Conservation (phyloP, 768 basidiomycete genomes). For the Suillus paluster region DNA sequence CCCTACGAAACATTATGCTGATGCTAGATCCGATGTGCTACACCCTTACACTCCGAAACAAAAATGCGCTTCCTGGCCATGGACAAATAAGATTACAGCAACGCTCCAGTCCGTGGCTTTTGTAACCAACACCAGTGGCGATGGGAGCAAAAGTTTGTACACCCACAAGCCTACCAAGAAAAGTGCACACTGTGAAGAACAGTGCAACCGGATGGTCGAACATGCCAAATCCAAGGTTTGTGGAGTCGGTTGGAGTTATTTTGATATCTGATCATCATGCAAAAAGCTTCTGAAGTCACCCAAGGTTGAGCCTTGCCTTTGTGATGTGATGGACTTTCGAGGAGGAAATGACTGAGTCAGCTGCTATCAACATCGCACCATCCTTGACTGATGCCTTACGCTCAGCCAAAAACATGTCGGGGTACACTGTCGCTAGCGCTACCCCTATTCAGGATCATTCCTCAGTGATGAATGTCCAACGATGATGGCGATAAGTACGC, state of each 20-base stretch:
- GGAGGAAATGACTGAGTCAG: slow-evolving; percentile 31
- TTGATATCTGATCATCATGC: slow-evolving; percentile 26
- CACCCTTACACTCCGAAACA: slow-evolving; percentile 31
- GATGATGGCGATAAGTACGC: not conserved
- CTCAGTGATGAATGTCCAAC: not conserved
- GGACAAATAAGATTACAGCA: slow-evolving; percentile 24
- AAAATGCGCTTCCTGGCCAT: slow-evolving; percentile 34
- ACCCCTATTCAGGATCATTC: slow-evolving; percentile 17
- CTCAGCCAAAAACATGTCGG: slow-evolving; percentile 20
- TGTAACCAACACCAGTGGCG: slow-evolving; percentile 24
- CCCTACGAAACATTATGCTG: slow-evolving; percentile 11
- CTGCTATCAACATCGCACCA: slow-evolving; percentile 21
- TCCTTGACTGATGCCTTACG: slow-evolving; percentile 25
- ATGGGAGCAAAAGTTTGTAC: slow-evolving; percentile 27
- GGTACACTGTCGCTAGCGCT: slow-evolving; percentile 20
- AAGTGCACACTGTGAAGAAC: slow-evolving; percentile 30
- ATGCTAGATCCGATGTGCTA: not conserved
- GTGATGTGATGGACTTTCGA: slow-evolving; percentile 35
- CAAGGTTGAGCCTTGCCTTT: slow-evolving; percentile 16
- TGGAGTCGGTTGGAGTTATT: slow-evolving; percentile 27
- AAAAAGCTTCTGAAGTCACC: not conserved
- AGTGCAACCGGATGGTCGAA: slow-evolving; percentile 28
- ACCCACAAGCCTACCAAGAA: slow-evolving; percentile 31
- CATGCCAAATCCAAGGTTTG: slow-evolving; percentile 24
- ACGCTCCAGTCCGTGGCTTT: slow-evolving; percentile 24